Evolutionary conservation across 2,329 filamentous ascomycete genomes (phyloP), one percentile per base, ranked within the genome.

Genomic region (Cladosporium sp.): DNA sequence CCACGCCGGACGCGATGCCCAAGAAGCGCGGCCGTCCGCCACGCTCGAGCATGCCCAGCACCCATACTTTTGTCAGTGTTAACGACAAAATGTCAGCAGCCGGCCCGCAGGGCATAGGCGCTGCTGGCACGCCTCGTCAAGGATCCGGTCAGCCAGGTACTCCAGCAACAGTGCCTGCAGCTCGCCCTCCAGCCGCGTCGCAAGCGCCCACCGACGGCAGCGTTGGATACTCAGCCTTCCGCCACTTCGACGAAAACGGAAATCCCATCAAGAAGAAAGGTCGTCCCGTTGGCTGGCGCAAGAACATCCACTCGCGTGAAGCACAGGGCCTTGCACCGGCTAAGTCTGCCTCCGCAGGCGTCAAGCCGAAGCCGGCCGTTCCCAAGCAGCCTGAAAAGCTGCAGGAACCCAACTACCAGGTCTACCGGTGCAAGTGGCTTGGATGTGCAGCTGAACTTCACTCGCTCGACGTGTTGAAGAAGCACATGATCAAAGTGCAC

Each of bases 401-500:
- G 8, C 49, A 32, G 9, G 57, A 66, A 37, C 64, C 66, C 0
- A 61, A 64, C 31, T 74, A 71, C 53, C 68, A 71, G 46, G 72
- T 79, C 5, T 86, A 76, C 62, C 71, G 73, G 51, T 86, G 83
- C 65, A 65, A 70, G 40, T 86, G 82, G 83, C 66, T 74, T 48
- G 66, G 68, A 1, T 86, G 83, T 62, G 65, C 67, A 3, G 76
- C 78, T 0, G 74, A 83, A 57, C 68, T 86, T 4, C 83, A 86
- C 65, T 85, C 84, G 58, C 65, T 85, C 11, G 75, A 77, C 8
- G 80, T 77, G 0, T 68, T 86, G 5, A 76, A 76, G 56, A 79
- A 78, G 53, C 83, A 86, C 63, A 66, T 83, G 5, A 63, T 72
- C 48, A 84, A 81, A 59, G 65, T 78, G 3, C 83, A 86, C 59